A percentile compares a stretch with the other conserved stretches of the same genome.
Conservation (phyloP, 768 basidiomycete genomes). For the Chalciporus sphaerocephalus region DNA sequence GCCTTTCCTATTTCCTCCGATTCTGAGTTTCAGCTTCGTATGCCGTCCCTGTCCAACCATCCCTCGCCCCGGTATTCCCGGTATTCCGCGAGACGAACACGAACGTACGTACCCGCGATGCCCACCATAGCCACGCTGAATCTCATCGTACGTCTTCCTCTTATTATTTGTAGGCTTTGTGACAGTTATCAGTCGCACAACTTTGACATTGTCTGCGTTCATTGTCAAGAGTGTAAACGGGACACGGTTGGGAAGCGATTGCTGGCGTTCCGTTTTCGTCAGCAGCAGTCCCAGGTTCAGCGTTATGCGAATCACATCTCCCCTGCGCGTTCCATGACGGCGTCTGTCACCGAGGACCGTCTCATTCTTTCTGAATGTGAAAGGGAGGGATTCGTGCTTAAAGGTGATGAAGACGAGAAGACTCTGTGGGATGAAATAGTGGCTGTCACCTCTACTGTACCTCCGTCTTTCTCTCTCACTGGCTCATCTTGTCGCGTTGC, state of each 20-base stretch:
- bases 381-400: constrained; percentile 18
- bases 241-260: constrained; percentile 27
- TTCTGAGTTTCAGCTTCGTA: constrained; percentile 15
- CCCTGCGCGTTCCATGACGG: background rate
- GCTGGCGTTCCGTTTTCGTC: constrained; percentile 19
- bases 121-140: background rate
- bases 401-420: constrained; percentile 25
- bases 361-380: constrained; percentile 7
- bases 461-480: constrained; percentile 13
- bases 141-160: constrained; percentile 7
- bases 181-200: constrained; percentile 21
- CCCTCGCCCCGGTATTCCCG: constrained; percentile 23
- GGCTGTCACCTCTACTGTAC: constrained; percentile 17
- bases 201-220: constrained; percentile 19
- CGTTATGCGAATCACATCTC: background rate
- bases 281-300: constrained; percentile 6
- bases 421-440: constrained; percentile 28
- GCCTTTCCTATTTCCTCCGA: constrained; percentile 14
- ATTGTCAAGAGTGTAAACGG: constrained; percentile 28
- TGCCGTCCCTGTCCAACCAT: constrained; percentile 19
- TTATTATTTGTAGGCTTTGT: constrained; percentile 17
- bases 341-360: background rate
- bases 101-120: constrained; percentile 22
- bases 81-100: constrained; percentile 14
- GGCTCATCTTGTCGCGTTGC: constrained; percentile 11